These are phyloP conservation scores for Rhodotorula toruloides DNA, from an alignment of 768 basidiomycete species.

Conservation along the genomic window DNA sequence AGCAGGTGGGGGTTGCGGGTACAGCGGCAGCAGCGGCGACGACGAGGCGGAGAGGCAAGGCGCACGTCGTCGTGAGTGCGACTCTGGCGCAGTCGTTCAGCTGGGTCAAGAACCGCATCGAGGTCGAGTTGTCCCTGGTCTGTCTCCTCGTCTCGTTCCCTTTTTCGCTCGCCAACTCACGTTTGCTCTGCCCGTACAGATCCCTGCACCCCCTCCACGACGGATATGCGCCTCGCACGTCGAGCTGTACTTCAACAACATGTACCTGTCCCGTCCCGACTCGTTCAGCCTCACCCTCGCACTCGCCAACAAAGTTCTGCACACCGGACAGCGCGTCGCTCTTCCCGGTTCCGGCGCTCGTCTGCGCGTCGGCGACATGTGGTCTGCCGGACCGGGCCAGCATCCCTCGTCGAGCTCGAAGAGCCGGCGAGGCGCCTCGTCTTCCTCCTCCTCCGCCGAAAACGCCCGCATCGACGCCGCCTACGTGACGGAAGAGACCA, in stretches of 20 bases:
- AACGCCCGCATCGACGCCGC: slow-evolving; percentile 52
- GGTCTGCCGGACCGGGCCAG: slow-evolving; percentile 60
- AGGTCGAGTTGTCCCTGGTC: slow-evolving; percentile 69
- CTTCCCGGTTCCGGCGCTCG: slow-evolving; percentile 71
- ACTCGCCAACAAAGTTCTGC: slow-evolving; percentile 72
- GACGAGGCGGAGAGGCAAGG: slow-evolving; percentile 11
- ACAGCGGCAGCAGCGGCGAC: too few relatives aligned
- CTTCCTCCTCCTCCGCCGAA: neutral
- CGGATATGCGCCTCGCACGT: slow-evolving; percentile 66
- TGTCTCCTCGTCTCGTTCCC: neutral
- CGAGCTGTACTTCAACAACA: slow-evolving; percentile 88
- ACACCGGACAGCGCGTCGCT: slow-evolving; percentile 73
- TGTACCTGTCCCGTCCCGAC: slow-evolving; percentile 67
- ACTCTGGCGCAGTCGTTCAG: slow-evolving; percentile 66
- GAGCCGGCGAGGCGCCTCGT: neutral
- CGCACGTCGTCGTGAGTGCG: slow-evolving; percentile 68
- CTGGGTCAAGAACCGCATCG: slow-evolving; percentile 61
- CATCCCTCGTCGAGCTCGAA: slow-evolving; percentile 13
- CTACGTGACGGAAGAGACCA: slow-evolving; percentile 73
- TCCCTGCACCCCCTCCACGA: slow-evolving; percentile 30
- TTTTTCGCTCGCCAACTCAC: neutral
- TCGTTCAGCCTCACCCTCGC: slow-evolving; percentile 91
- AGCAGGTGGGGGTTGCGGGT: too few relatives aligned
- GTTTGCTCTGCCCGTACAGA: slow-evolving; percentile 13
- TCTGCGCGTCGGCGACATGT: slow-evolving; percentile 73